phyloP scores from a whole-genome alignment of 495 filamentous ascomycete species.

The Aspergillus sclerotiicarbonarius region DNA sequence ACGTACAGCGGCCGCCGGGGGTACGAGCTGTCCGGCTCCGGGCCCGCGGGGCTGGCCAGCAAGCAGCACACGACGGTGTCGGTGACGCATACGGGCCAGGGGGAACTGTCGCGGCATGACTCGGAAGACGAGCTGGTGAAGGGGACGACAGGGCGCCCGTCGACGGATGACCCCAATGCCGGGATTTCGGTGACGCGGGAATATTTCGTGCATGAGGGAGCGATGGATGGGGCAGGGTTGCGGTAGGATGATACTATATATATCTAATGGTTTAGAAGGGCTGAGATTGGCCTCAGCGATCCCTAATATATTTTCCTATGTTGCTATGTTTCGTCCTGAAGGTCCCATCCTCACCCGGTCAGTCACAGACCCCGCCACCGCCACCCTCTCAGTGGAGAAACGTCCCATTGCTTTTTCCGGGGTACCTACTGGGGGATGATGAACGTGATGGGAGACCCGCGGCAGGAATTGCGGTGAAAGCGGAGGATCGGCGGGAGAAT shows the following conservation, averaged over 20 bases:
- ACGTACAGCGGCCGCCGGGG: conserved; percentile 21
- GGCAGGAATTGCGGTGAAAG: too few species aligned
- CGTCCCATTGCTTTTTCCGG: too few species aligned
- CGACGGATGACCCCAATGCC: neutral
- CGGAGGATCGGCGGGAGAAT: too few species aligned
- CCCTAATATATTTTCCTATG: neutral
- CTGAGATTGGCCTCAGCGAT: neutral
- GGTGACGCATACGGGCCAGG: neutral
- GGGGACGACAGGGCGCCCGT: neutral
- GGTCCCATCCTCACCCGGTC: too few species aligned
- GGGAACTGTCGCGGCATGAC: conserved; percentile 8
- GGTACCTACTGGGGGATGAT: too few species aligned
- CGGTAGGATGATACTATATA: too few species aligned
- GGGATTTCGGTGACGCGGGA: conserved; percentile 13
- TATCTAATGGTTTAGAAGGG: too few species aligned
- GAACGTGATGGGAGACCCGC: too few species aligned
- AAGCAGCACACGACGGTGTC: conserved; percentile 10
- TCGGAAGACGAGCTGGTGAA: conserved; percentile 11
- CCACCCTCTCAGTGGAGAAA: too few species aligned
- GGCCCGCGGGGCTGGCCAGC: neutral
- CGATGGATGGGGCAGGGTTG: neutral
- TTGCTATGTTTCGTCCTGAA: too few species aligned
- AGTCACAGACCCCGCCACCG: too few species aligned
- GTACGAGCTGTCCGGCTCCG: conserved; percentile 18
- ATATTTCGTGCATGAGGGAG: conserved; percentile 11